phyloP scores from a whole-genome alignment of 164 flowering plant species.

The Chloranthus sessilifolius region DNA sequence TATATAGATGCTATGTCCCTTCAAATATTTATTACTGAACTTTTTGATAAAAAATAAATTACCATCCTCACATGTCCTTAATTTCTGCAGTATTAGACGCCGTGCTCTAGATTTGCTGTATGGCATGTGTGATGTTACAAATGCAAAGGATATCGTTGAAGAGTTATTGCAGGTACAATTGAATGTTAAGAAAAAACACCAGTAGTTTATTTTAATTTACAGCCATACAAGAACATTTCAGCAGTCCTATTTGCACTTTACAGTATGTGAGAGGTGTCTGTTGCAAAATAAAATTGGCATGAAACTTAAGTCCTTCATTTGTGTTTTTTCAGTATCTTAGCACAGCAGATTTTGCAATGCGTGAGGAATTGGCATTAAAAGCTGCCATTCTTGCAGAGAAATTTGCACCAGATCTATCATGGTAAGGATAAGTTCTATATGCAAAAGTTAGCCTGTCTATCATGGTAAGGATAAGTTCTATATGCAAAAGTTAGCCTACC shows the following conservation, averaged over 20 bases:
- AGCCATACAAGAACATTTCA: neutral
- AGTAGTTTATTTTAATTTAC: neutral
- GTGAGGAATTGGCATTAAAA: constrained; percentile 94
- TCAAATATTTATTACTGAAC: neutral
- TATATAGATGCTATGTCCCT: too few relatives aligned
- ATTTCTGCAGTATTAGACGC: constrained; percentile 69
- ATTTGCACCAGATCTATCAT: constrained; percentile 96
- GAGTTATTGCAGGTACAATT: constrained; percentile 84
- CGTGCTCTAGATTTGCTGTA: constrained; percentile 99
- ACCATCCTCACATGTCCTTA: neutral
- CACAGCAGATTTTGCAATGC: constrained; percentile 96
- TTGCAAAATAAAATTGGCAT: neutral
- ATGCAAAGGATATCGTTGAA: constrained; percentile 99
- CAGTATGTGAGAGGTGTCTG: neutral
- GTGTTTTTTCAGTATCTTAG: constrained; percentile 71
- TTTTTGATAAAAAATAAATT: neutral
- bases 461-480: constrained; percentile 77
- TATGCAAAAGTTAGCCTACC: constrained; percentile 12
- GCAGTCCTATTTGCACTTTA: neutral
- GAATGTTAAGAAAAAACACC: neutral
- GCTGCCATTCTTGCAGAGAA: constrained; percentile 99
- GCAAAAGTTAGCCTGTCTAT: constrained; percentile 26
- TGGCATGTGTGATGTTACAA: constrained; percentile 99
- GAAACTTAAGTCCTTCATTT: constrained; percentile 4
- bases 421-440: constrained; percentile 65